Conservation (phyloP, 176 grass and related monocot species). For the Typha latifolia region DNA sequence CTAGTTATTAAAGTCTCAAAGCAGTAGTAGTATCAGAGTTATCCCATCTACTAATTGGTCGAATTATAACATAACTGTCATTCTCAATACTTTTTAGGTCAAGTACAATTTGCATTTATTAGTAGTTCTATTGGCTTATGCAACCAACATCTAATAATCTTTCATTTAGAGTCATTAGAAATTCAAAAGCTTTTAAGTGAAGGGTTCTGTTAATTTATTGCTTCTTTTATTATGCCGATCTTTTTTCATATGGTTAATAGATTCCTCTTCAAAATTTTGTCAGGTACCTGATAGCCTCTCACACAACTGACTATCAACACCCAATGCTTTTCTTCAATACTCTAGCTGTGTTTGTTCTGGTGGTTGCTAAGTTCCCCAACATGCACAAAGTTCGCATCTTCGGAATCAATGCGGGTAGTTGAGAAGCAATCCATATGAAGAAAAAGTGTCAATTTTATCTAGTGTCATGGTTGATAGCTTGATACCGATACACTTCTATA, state of each 20-base stretch:
- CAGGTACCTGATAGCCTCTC: constrained; percentile 72
- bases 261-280: neutral
- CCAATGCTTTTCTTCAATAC: constrained; percentile 75
- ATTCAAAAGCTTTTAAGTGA: neutral
- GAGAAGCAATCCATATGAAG: neutral
- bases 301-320: constrained; percentile 71
- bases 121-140: too few species aligned
- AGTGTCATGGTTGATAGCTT: neutral
- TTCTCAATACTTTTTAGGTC: too few species aligned
- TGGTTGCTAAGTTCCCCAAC: constrained; percentile 62
- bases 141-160: too few species aligned
- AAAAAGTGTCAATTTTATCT: neutral
- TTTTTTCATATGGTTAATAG: neutral
- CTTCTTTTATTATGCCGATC: neutral
- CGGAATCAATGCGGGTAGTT: constrained; percentile 73
- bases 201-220: neutral
- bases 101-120: too few species aligned
- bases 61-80: too few species aligned
- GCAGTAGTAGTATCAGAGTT: too few species aligned
- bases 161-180: neutral
- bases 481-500: neutral
- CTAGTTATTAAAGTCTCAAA: too few species aligned
- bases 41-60: too few species aligned
- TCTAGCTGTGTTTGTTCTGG: constrained; percentile 45
- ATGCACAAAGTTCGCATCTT: constrained; percentile 90